Evolutionary conservation across 805 yeast species (phyloP).

Genomic region (Komagataella kurtzmanii): DNA sequence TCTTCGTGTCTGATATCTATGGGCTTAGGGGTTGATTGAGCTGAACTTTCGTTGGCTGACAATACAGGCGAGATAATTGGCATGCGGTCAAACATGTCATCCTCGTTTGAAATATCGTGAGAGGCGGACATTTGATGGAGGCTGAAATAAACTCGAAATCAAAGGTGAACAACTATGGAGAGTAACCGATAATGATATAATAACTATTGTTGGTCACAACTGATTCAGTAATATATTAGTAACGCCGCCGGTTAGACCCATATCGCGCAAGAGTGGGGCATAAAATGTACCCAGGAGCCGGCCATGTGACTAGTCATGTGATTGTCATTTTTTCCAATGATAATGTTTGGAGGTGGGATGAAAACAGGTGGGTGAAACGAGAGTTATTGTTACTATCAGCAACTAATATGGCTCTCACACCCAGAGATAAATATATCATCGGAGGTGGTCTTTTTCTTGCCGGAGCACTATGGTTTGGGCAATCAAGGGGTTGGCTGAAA

Average conservation of each 20-base stretch:
- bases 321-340: too few species aligned
- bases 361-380: too few species aligned
- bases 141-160: not conserved
- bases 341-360: not conserved
- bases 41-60: slow-evolving; percentile 5
- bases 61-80: slow-evolving; percentile 27
- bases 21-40: not conserved
- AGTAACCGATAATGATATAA: not conserved
- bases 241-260: not conserved
- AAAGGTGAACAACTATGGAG: not conserved
- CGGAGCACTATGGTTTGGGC: slow-evolving; percentile 12
- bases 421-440: slow-evolving; percentile 15
- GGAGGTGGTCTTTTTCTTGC: slow-evolving; percentile 14
- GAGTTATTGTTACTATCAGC: too few species aligned
- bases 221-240: not conserved
- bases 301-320: not conserved
- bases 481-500: slow-evolving; percentile 14
- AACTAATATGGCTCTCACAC: slow-evolving; percentile 9
- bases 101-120: not conserved
- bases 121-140: not conserved
- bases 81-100: slow-evolving; percentile 18
- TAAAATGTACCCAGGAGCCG: not conserved
- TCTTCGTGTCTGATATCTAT: not conserved
- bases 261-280: not conserved
- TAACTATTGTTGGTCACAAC: not conserved